These are phyloP conservation scores for Neurospora sp. DNA, from an alignment of 495 filamentous ascomycete species.

Conservation along the genomic window DNA sequence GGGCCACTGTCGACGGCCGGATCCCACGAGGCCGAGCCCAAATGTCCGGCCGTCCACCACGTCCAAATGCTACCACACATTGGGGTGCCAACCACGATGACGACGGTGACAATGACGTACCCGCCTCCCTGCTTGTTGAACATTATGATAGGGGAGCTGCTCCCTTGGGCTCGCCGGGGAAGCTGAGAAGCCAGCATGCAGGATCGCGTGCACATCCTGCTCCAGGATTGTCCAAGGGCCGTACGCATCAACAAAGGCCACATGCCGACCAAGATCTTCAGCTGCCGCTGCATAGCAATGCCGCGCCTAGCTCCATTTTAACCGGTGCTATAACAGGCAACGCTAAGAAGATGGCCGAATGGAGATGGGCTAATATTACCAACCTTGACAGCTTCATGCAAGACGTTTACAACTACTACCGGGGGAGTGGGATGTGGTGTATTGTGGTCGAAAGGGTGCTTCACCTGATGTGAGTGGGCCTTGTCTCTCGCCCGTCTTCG, in stretches of 20 bases:
- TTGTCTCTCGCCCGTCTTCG: background rate
- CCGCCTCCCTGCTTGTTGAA: slow-evolving; percentile 79
- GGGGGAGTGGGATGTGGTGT: slow-evolving; percentile 80
- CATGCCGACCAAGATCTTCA: background rate
- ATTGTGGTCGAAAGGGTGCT: slow-evolving; percentile 64
- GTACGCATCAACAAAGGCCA: slow-evolving; percentile 49
- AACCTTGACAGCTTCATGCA: slow-evolving; percentile 86
- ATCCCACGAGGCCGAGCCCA: slow-evolving; percentile 5
- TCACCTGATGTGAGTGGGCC: slow-evolving; percentile 58
- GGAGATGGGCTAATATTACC: slow-evolving; percentile 88
- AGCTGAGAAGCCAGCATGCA: slow-evolving; percentile 8
- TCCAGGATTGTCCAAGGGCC: slow-evolving; percentile 43
- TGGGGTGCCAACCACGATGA: slow-evolving; percentile 37
- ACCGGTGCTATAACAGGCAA: slow-evolving; percentile 38
- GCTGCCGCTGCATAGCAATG: slow-evolving; percentile 32
- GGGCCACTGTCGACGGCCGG: slow-evolving; percentile 41
- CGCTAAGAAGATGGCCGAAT: slow-evolving; percentile 79
- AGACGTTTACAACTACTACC: slow-evolving; percentile 86
- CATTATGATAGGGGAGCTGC: slow-evolving; percentile 19
- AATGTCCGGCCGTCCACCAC: slow-evolving; percentile 1
- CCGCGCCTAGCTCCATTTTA: slow-evolving; percentile 20
- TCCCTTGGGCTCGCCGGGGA: background rate
- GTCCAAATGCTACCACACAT: background rate
- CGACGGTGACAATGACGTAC: slow-evolving; percentile 88
- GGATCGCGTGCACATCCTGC: slow-evolving; percentile 18